phyloP scores from a whole-genome alignment of 2,329 filamentous ascomycete genomes.

The Apiospora aurea region DNA sequence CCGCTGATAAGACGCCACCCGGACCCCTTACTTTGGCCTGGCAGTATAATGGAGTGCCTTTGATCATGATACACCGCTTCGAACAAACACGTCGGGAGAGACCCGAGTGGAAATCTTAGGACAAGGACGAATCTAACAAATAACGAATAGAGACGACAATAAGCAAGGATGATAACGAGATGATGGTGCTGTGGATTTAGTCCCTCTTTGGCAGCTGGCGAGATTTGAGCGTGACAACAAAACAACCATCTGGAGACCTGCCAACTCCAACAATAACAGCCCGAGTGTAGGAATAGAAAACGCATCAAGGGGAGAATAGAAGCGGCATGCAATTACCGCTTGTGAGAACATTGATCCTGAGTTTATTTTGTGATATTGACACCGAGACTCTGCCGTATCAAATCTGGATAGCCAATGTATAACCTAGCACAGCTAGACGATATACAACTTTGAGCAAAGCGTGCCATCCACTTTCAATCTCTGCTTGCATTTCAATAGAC shows the following conservation, averaged over 20 bases:
- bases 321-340: not conserved
- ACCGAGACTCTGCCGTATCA: not conserved
- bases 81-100: not conserved
- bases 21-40: conserved; percentile 40
- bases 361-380: not conserved
- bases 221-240: not conserved
- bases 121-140: not conserved
- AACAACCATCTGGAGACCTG: not conserved
- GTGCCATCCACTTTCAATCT: not conserved
- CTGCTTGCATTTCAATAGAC: not conserved
- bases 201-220: not conserved
- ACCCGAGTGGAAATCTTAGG: not conserved
- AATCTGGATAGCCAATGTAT: not conserved
- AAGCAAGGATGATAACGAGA: not conserved
- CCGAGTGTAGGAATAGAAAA: not conserved
- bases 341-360: not conserved
- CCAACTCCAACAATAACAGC: not conserved
- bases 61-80: conserved; percentile 25
- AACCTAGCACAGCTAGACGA: not conserved
- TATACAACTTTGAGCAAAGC: not conserved
- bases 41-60: conserved; percentile 38
- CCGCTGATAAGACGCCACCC: conserved; percentile 39
- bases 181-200: not conserved
- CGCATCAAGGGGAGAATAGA: not conserved
- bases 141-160: not conserved